Base-by-base conservation (phyloP, 1,139 yeast genomes). In the Nakaseomyces kungkrabaensis region DNA sequence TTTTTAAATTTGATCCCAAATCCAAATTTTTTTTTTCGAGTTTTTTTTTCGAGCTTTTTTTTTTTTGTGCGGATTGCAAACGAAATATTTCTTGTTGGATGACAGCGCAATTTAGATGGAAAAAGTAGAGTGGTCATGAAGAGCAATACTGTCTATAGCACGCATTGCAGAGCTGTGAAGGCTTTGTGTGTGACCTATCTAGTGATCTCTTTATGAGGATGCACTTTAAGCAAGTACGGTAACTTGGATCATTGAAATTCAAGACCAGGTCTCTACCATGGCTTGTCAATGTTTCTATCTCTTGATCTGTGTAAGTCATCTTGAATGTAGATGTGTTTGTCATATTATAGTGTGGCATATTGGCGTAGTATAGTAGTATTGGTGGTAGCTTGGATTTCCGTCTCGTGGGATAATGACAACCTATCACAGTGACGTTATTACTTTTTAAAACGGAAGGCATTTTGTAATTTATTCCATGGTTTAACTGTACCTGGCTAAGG, bases 281-380 rank as follows among this genome's bases (percentile, higher is more conserved):
- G 40, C 66, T 60, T 17, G 79, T 59, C 78, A 80, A 73, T 1
- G 68, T 66, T 1, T 59, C 51, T 3, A 72, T 68, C 59, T 80
- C 85, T 0, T 59, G 54, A 22, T 67, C 57, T 5, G 62, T 70
- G 59, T 79, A 81, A 37, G 76, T 72, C 48, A 79, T 63, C 56
- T 79, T 76, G 62, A 81, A 81, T 0, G 87, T 81, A 1, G 86
- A 80, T 0, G 76, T 74, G 57, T 81, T 81, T 4, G 85, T 72
- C 0, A 62, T 55, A 69, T 57, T 5, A 67, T 38, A 25, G 4
- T n/a, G 13, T 8, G 42, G 42, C n/a, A 25, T 56, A 57, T 81
- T 81, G 3, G 79, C 73, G 41, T 72, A 68, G 58, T 81, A 80
- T 0, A 81, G 71, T 13, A 81, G 69, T 29, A 81, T 60, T 0